A percentile compares a stretch with the other conserved stretches of the same genome.
Evolutionary conservation across 164 flowering plant genomes (phyloP).

Genomic region (Berberis vulgaris): DNA sequence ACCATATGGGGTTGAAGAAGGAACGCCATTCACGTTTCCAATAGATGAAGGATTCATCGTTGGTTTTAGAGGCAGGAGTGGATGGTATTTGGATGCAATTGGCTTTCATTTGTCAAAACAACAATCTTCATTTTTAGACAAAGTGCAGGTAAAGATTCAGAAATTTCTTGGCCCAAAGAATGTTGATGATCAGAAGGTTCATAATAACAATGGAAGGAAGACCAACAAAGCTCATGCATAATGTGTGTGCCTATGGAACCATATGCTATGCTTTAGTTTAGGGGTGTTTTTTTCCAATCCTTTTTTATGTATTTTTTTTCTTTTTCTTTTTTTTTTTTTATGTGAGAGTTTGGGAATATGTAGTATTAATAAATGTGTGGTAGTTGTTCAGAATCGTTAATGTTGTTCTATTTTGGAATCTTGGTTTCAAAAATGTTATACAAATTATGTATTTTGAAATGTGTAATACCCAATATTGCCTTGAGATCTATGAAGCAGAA

Average conservation of each 20-base stretch:
- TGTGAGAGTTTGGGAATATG: too few relatives aligned
- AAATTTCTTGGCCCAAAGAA: conserved; percentile 3
- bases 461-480: too few relatives aligned
- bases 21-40: conserved; percentile 50
- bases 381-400: too few relatives aligned
- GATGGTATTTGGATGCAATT: conserved; percentile 55
- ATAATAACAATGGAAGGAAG: neutral
- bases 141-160: conserved; percentile 8
- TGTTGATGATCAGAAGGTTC: neutral
- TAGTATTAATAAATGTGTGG: too few relatives aligned
- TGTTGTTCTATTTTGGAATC: too few relatives aligned
- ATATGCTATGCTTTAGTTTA: too few relatives aligned
- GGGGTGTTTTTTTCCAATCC: too few relatives aligned
- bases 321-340: too few relatives aligned
- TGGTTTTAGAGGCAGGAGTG: conserved; percentile 55
- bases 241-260: neutral
- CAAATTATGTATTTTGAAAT: too few relatives aligned
- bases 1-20: conserved; percentile 63
- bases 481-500: too few relatives aligned
- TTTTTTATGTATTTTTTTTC: too few relatives aligned
- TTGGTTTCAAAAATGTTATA: too few relatives aligned
- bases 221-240: conserved; percentile 1
- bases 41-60: conserved; percentile 51
- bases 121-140: conserved; percentile 11
- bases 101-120: conserved; percentile 33